A percentile compares a stretch with the other conserved stretches of the same genome.
Conservation (phyloP, 306 rosid species). For the Lathyrus sativus region DNA sequence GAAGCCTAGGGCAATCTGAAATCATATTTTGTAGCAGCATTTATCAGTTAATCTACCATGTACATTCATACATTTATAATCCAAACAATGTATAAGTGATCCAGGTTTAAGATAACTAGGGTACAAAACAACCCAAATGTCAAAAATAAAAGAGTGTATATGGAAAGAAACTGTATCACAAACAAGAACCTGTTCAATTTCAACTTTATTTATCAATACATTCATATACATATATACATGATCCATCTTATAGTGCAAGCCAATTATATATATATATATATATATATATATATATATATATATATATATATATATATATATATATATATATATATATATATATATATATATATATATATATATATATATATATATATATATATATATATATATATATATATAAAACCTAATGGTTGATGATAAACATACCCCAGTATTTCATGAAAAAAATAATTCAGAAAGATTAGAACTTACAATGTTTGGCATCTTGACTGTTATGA, state of each 20-base stretch:
- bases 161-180: not conserved
- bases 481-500: constrained; percentile 45
- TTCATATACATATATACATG: not conserved
- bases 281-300: too few species aligned
- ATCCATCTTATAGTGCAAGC: not conserved
- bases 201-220: not conserved
- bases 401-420: constrained; percentile 19
- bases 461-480: constrained; percentile 53
- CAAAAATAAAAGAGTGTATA: not conserved
- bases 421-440: constrained; percentile 15
- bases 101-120: not conserved
- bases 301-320: too few species aligned
- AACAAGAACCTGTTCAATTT: not conserved
- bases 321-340: too few species aligned
- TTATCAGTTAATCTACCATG: constrained; percentile 25
- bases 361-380: too few species aligned
- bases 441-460: constrained; percentile 22
- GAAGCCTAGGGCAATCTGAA: constrained; percentile 7
- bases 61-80: constrained; percentile 9
- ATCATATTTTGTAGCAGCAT: not conserved
- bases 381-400: too few species aligned
- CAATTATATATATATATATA: too few species aligned
- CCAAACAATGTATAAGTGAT: constrained; percentile 4
- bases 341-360: too few species aligned
- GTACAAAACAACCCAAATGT: constrained; percentile 2